These are phyloP conservation scores for Aspergillus fructus DNA, from an alignment of 2,329 filamentous ascomycete species.

Conservation along the genomic window DNA sequence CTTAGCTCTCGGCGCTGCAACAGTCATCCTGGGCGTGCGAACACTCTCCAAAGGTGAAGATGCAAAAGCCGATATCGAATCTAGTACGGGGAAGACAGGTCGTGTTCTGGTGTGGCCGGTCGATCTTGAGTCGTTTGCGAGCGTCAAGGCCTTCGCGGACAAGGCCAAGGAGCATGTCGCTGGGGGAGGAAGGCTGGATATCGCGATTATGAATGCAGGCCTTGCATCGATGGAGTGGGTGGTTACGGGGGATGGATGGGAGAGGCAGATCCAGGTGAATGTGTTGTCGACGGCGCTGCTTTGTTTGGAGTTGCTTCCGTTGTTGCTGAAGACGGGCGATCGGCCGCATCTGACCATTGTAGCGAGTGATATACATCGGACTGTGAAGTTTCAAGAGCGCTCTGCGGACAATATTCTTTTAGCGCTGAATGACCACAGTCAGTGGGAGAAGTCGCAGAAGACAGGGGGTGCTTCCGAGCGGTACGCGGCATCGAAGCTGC, in stretches of 20 bases:
- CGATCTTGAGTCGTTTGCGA: conserved; percentile 43
- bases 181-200: conserved; percentile 34
- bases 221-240: conserved; percentile 21
- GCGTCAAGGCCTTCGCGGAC: conserved; percentile 39
- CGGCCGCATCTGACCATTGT: conserved; percentile 23
- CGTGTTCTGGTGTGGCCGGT: conserved; percentile 47
- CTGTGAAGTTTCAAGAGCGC: conserved; percentile 18
- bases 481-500: conserved; percentile 16
- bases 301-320: conserved; percentile 21
- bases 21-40: conserved; percentile 48
- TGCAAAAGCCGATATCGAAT: conserved; percentile 43
- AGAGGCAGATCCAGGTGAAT: conserved; percentile 26
- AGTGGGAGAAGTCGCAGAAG: background rate
- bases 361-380: conserved; percentile 22
- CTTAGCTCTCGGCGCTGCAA: conserved; percentile 38
- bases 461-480: conserved; percentile 5
- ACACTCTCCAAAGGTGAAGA: conserved; percentile 44
- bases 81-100: conserved; percentile 16
- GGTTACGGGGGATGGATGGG: conserved; percentile 20
- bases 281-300: conserved; percentile 26
- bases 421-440: background rate
- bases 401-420: conserved; percentile 7
- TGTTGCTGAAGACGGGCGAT: conserved; percentile 9
- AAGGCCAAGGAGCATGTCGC: conserved; percentile 27
- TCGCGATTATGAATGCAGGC: conserved; percentile 41